Conservation (phyloP, 2,329 filamentous ascomycete genomes). For the Colletotrichum zoysiae region DNA sequence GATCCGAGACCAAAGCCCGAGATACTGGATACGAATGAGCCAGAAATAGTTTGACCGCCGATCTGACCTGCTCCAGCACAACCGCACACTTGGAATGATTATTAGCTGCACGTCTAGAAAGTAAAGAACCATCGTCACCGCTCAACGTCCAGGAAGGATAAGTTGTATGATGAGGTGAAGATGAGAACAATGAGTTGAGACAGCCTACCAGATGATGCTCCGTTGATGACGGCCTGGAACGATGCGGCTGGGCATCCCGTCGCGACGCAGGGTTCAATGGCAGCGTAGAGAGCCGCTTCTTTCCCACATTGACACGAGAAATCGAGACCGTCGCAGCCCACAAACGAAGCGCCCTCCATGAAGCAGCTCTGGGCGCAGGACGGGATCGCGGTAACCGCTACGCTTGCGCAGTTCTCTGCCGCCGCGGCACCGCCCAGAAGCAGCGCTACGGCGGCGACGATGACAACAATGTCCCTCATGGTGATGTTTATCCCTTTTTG, state of each 20-base stretch:
- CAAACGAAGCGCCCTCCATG: slow-evolving; percentile 44
- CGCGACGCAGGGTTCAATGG: slow-evolving; percentile 48
- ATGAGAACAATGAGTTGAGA: not conserved
- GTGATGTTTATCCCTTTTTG: not conserved
- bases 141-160: fast-evolving
- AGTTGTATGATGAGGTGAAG: fast-evolving
- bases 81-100: slow-evolving; percentile 27
- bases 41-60: slow-evolving; percentile 24
- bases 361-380: slow-evolving; percentile 48
- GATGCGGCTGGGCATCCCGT: slow-evolving; percentile 45
- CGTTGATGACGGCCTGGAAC: slow-evolving; percentile 46
- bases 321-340: slow-evolving; percentile 47
- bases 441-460: not conserved
- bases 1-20: slow-evolving; percentile 26
- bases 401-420: slow-evolving; percentile 44
- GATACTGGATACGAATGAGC: slow-evolving; percentile 27
- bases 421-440: slow-evolving; percentile 16
- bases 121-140: fast-evolving
- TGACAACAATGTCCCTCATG: slow-evolving; percentile 10
- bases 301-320: slow-evolving; percentile 48
- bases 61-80: slow-evolving; percentile 25
- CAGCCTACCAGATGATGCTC: slow-evolving; percentile 42
- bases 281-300: slow-evolving; percentile 43
- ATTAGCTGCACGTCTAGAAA: not conserved
- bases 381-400: slow-evolving; percentile 47